phyloP scores from a whole-genome alignment of 768 basidiomycete genomes.

The Mycena amicta region DNA sequence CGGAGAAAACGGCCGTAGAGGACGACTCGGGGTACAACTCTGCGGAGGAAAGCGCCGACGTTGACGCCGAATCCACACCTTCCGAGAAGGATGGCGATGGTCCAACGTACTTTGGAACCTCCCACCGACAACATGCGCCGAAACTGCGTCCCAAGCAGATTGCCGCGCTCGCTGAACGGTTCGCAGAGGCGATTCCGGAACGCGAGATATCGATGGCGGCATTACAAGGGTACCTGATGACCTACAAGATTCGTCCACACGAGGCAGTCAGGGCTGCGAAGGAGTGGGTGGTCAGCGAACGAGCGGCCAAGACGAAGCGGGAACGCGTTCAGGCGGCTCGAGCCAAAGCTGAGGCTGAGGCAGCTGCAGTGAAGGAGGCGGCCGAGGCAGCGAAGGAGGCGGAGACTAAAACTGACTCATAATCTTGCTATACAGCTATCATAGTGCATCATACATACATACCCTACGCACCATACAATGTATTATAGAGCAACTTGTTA shows the following conservation, averaged over 20 bases:
- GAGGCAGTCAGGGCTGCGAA: slow-evolving; percentile 38
- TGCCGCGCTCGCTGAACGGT: slow-evolving; percentile 52
- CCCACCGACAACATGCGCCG: slow-evolving; percentile 41
- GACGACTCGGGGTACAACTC: slow-evolving; percentile 27
- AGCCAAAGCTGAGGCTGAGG: neutral
- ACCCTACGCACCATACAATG: neutral
- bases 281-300: slow-evolving; percentile 50
- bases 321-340: neutral
- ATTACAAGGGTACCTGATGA: slow-evolving; percentile 31
- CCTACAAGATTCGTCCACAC: slow-evolving; percentile 32
- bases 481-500: neutral
- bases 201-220: slow-evolving; percentile 52
- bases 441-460: too few relatives aligned
- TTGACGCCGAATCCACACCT: slow-evolving; percentile 26
- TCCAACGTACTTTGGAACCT: slow-evolving; percentile 23
- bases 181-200: slow-evolving; percentile 55
- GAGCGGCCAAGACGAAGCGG: slow-evolving; percentile 29
- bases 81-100: slow-evolving; percentile 7
- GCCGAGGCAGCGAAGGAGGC: neutral
- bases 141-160: slow-evolving; percentile 43
- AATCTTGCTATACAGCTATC: too few relatives aligned
- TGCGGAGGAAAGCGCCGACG: slow-evolving; percentile 22
- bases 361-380: neutral
- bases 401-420: neutral
- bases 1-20: slow-evolving; percentile 21